phyloP scores from a whole-genome alignment of 129 eudicot species.

The Pulicaria dysenterica region DNA sequence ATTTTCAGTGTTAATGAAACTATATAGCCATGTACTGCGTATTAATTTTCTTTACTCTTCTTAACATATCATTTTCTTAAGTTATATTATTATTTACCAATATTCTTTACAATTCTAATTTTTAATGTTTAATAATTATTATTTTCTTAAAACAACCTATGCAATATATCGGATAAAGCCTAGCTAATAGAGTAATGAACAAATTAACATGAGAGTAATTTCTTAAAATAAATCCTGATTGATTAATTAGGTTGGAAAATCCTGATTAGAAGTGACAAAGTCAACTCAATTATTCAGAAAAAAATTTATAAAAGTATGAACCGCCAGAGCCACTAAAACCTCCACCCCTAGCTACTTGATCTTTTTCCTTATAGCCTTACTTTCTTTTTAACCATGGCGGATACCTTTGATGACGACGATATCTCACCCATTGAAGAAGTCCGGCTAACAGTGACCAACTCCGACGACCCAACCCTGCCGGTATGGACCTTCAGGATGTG shows the following conservation, averaged over 20 bases:
- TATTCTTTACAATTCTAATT: too few species aligned
- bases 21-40: too few species aligned
- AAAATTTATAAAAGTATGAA: neutral
- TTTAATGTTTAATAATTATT: too few species aligned
- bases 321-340: slow-evolving; percentile 5
- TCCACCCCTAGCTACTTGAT: neutral
- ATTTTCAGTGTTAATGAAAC: too few species aligned
- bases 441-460: slow-evolving; percentile 72
- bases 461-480: slow-evolving; percentile 83
- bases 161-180: too few species aligned
- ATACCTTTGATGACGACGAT: slow-evolving; percentile 52
- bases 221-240: too few species aligned
- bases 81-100: too few species aligned
- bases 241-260: neutral
- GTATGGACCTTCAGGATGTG: slow-evolving; percentile 98
- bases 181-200: too few species aligned
- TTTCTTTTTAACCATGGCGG: slow-evolving; percentile 35
- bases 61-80: too few species aligned
- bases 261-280: neutral
- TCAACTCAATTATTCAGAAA: neutral
- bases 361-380: neutral
- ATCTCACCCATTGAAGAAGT: slow-evolving; percentile 86
- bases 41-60: too few species aligned
- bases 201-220: too few species aligned
- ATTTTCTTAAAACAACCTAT: too few species aligned